Conservation (phyloP, 805 yeast genomes). For the Teunomyces aglyptinius region DNA sequence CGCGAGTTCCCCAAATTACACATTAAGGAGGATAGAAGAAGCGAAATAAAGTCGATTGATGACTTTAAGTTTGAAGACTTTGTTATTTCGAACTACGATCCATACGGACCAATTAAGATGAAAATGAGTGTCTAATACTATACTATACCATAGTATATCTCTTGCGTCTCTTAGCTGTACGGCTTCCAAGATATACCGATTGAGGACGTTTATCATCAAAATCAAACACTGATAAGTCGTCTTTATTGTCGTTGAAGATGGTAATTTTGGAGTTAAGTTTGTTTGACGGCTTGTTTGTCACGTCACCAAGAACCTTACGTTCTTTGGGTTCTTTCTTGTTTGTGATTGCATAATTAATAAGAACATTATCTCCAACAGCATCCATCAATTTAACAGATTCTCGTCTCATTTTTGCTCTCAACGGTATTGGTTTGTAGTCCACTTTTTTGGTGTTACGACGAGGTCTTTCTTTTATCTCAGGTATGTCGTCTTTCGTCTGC, state of each 20-base stretch:
- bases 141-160: conserved; percentile 7
- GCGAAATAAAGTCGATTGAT: conserved; percentile 63
- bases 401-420: conserved; percentile 68
- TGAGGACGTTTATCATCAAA: conserved; percentile 8
- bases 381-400: conserved; percentile 57
- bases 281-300: conserved; percentile 1
- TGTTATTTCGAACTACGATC: conserved; percentile 74
- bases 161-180: conserved; percentile 14
- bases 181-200: conserved; percentile 8
- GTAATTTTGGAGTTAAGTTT: conserved; percentile 2
- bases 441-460: conserved; percentile 57
- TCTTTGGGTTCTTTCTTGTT: conserved; percentile 1
- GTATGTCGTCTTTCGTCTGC: not conserved
- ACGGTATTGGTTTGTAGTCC: conserved; percentile 66
- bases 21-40: conserved; percentile 55
- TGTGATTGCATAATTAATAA: conserved; percentile 12
- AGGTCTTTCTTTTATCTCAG: conserved; percentile 24
- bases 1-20: conserved; percentile 73
- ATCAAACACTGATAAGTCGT: conserved; percentile 10
- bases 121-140: conserved; percentile 82
- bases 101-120: conserved; percentile 85
- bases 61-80: conserved; percentile 90
- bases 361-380: conserved; percentile 47
- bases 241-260: conserved; percentile 3
- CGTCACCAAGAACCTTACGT: conserved; percentile 5